These are phyloP conservation scores for Camptophora hylomeconis DNA, from an alignment of 2,329 filamentous ascomycete species.

Conservation along the genomic window DNA sequence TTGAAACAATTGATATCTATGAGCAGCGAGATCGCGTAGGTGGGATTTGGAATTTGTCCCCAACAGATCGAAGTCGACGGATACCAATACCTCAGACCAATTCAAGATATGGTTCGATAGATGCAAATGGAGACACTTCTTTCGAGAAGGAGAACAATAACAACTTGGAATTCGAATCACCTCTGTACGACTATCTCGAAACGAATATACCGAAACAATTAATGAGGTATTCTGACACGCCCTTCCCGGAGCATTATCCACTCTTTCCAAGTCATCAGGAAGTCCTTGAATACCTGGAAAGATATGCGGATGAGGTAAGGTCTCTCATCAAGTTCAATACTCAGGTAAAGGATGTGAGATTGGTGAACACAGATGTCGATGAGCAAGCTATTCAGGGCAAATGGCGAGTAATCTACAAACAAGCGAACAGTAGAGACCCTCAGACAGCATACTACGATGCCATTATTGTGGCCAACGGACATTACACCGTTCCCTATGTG, in stretches of 20 bases:
- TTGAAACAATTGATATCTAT: slow-evolving; percentile 60
- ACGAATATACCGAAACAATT: slow-evolving; percentile 74
- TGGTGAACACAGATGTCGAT: slow-evolving; percentile 9
- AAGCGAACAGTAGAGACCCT: slow-evolving; percentile 33
- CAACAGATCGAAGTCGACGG: slow-evolving; percentile 27
- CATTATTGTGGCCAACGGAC: slow-evolving; percentile 61
- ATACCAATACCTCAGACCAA: slow-evolving; percentile 56
- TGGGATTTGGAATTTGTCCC: slow-evolving; percentile 67
- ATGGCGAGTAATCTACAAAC: slow-evolving; percentile 18
- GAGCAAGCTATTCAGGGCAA: slow-evolving; percentile 1
- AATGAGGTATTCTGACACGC: slow-evolving; percentile 65
- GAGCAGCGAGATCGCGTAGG: slow-evolving; percentile 69
- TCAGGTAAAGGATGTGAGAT: slow-evolving; percentile 50
- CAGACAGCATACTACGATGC: slow-evolving; percentile 52
- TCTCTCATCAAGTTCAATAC: slow-evolving; percentile 57
- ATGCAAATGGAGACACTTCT: slow-evolving; percentile 21
- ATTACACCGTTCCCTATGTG: slow-evolving; percentile 57
- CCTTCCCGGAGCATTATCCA: slow-evolving; percentile 50
- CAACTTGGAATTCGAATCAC: slow-evolving; percentile 58
- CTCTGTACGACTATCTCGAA: slow-evolving; percentile 70
- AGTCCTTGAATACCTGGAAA: slow-evolving; percentile 61
- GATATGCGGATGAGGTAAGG: slow-evolving; percentile 56
- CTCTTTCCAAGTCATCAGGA: slow-evolving; percentile 62
- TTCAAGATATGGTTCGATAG: slow-evolving; percentile 50
- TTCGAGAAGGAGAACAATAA: slow-evolving; percentile 5